Base-by-base conservation (phyloP, 1,139 yeast genomes). In the Tardiomyces depauwii region DNA sequence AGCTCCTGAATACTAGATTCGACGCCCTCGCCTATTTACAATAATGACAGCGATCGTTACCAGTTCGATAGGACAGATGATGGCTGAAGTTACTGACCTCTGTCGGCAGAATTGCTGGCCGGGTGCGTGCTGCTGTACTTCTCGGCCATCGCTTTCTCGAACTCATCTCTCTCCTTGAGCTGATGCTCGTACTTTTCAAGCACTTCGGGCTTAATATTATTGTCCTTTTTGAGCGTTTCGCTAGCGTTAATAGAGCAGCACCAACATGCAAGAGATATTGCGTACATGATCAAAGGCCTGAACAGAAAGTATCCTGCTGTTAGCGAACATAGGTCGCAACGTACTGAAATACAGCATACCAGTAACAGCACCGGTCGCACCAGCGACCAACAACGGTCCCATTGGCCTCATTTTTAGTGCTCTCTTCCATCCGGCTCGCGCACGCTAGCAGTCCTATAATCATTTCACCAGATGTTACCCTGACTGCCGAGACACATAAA, bases 201-300 rank as follows among this genome's bases (percentile, higher is more conserved):
- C 10, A 30, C 16, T 10, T 30, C 36, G 12, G 62, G 59, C 38
- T 56, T 71, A 47, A 85, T 68, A 47, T 75, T 73, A 2, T 87
- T 86, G 56, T 83, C 89, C 56, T 78, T 75, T 53, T 74, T 71
- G 49, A 85, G 68, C 54, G 76, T 83, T 48, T 82, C 91, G 33
- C 84, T 79, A 53, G 58, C 55, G 56, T 49, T 45, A 43, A 55
- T 44, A 39, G 27, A 12, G 6, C 2, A 12, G 18, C 40, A 25
- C 12, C 23, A 30, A 3, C 9, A 40, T 11, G 30, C 14, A 38
- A 3, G 10, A 30, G 5, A 5, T 18, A 43, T 39, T n/a, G 45
- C 45, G 56, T 70, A 77, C 82, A 83, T 72, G 4, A 83, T 73
- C 30, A 83, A 62, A 1, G 94, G 93, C 55, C 80, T 81, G 72